Evolutionary conservation across 129 eudicot genomes (phyloP).

Genomic region (Centaurea solstitialis): DNA sequence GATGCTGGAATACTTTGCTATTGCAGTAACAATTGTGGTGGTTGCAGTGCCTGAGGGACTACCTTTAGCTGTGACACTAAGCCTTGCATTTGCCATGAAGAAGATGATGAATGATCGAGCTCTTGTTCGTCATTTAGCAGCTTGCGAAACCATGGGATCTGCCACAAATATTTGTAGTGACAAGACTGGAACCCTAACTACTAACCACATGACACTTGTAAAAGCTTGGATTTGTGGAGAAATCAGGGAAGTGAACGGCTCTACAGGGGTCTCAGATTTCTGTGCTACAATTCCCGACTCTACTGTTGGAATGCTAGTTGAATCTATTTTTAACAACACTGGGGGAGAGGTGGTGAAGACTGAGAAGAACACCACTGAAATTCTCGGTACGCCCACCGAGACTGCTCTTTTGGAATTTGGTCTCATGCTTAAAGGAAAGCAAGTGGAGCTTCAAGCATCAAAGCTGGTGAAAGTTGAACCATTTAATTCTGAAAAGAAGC

Average conservation of each 20-base stretch:
- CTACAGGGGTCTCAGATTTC: constrained; percentile 26
- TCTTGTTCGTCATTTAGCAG: constrained; percentile 93
- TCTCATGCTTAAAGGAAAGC: constrained; percentile 62
- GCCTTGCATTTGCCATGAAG: constrained; percentile 98
- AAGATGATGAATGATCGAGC: constrained; percentile 98
- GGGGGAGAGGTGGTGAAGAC: constrained; percentile 79
- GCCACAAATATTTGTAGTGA: constrained; percentile 93
- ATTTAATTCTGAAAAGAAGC: constrained; percentile 75
- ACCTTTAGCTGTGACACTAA: constrained; percentile 88
- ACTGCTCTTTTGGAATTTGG: constrained; percentile 90
- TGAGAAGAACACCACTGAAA: constrained; percentile 61
- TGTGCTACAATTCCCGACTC: constrained; percentile 55
- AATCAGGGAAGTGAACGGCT: constrained; percentile 44
- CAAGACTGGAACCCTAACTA: constrained; percentile 89
- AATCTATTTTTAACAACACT: constrained; percentile 81
- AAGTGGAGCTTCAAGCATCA: constrained; percentile 42
- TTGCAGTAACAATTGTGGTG: constrained; percentile 94
- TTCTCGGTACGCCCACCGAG: constrained; percentile 88
- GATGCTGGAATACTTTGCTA: constrained; percentile 84
- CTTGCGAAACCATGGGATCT: constrained; percentile 99
- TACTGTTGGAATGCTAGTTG: constrained; percentile 46
- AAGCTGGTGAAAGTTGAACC: constrained; percentile 83
- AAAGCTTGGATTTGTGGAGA: constrained; percentile 79
- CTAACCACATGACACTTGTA: constrained; percentile 92
- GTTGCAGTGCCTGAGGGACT: constrained; percentile 97